Conservation (phyloP, 202 grass and related monocot species). For the Zizania palustris region DNA sequence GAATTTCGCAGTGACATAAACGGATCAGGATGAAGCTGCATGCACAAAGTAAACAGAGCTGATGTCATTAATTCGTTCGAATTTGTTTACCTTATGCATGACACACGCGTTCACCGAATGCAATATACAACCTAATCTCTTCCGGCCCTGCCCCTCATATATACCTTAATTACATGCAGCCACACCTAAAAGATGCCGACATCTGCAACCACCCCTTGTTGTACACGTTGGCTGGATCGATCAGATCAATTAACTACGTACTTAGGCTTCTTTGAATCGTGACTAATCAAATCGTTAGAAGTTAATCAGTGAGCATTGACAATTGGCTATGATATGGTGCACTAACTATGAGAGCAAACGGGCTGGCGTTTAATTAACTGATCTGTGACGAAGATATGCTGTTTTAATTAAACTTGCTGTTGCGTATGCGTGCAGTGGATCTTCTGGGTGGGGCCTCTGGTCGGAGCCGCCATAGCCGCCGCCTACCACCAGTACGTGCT, state of each 20-base stretch:
- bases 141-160: neutral
- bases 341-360: slow-evolving; percentile 2
- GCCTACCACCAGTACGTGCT: slow-evolving; percentile 71
- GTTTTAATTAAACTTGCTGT: neutral
- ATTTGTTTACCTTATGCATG: slow-evolving; percentile 35
- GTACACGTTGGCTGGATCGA: slow-evolving; percentile 28
- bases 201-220: neutral
- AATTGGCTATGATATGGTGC: slow-evolving; percentile 1
- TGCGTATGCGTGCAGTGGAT: slow-evolving; percentile 59
- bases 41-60: neutral
- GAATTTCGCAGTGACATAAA: neutral
- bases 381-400: slow-evolving; percentile 5
- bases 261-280: neutral
- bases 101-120: slow-evolving; percentile 30
- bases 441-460: slow-evolving; percentile 76
- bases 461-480: slow-evolving; percentile 78
- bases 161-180: slow-evolving; percentile 7
- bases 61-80: slow-evolving; percentile 1
- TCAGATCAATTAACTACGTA: slow-evolving; percentile 32
- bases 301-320: slow-evolving; percentile 5
- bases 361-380: too few relatives aligned
- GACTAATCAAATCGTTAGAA: slow-evolving; percentile 25
- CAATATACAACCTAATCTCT: slow-evolving; percentile 34
- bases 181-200: slow-evolving; percentile 42
- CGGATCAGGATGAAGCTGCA: slow-evolving; percentile 31